Conservation (phyloP, 192 early-diverging fungal genomes). For the Rhizophagus clarus region DNA sequence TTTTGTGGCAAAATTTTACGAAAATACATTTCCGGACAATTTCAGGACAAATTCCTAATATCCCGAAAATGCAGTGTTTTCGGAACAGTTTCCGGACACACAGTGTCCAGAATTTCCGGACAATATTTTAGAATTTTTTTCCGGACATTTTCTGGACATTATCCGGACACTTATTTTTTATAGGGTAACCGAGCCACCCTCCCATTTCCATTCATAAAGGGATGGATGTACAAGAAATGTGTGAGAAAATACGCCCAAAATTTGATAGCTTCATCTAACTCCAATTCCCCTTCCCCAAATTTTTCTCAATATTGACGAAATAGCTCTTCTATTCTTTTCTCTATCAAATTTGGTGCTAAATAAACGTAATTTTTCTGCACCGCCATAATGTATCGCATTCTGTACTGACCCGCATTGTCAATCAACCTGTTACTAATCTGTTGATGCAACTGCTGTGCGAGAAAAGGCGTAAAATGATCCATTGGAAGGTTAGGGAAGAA, state of each 20-base stretch:
- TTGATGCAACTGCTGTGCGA: constrained; percentile 20
- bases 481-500: constrained; percentile 25
- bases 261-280: constrained; percentile 31
- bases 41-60: no score
- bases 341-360: constrained; percentile 30
- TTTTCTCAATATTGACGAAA: constrained; percentile 28
- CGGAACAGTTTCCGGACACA: no score
- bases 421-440: constrained; percentile 22
- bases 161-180: no score
- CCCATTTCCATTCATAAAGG: constrained; percentile 30
- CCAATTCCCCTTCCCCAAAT: constrained; percentile 19
- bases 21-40: no score
- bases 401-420: constrained; percentile 23
- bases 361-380: constrained; percentile 25
- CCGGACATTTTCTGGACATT: no score
- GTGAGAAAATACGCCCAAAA: constrained; percentile 22
- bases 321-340: constrained; percentile 26
- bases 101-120: no score
- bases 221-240: constrained; percentile 25
- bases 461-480: constrained; percentile 8
- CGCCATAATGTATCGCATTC: constrained; percentile 24
- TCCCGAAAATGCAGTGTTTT: no score
- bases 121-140: no score
- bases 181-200: constrained; percentile 25
- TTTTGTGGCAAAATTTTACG: no score